Evolutionary conservation across 176 grass and related monocot genomes (phyloP).

Genomic region (Oryza coarctata): DNA sequence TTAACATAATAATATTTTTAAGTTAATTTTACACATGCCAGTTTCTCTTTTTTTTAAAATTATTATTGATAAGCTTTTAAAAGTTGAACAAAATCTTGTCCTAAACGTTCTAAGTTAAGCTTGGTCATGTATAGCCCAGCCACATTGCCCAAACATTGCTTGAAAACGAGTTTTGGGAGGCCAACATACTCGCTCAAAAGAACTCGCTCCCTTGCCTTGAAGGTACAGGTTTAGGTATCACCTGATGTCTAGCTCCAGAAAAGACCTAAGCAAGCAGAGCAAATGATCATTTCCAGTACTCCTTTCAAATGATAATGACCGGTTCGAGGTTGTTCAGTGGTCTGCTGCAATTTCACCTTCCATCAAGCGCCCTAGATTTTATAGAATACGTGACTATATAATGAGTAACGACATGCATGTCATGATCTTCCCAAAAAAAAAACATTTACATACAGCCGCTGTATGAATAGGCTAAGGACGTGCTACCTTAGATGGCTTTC

Average conservation of each 20-base stretch:
- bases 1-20: no score
- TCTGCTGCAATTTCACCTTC: background rate
- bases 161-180: background rate
- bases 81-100: no score
- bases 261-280: background rate
- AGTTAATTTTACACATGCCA: no score
- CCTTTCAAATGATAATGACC: background rate
- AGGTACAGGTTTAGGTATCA: constrained; percentile 1
- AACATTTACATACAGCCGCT: no score
- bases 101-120: background rate
- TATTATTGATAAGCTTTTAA: no score
- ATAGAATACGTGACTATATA: background rate
- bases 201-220: background rate
- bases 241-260: background rate
- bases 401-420: background rate
- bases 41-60: no score
- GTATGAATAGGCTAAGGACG: no score
- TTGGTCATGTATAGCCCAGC: background rate
- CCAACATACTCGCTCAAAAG: background rate
- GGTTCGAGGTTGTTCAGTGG: background rate
- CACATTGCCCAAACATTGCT: background rate
- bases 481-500: no score
- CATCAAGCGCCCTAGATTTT: background rate
- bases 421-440: no score
- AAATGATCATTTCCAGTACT: background rate